Evolutionary conservation across 768 basidiomycete species (phyloP).

Genomic region (Fomitopsis serialis): DNA sequence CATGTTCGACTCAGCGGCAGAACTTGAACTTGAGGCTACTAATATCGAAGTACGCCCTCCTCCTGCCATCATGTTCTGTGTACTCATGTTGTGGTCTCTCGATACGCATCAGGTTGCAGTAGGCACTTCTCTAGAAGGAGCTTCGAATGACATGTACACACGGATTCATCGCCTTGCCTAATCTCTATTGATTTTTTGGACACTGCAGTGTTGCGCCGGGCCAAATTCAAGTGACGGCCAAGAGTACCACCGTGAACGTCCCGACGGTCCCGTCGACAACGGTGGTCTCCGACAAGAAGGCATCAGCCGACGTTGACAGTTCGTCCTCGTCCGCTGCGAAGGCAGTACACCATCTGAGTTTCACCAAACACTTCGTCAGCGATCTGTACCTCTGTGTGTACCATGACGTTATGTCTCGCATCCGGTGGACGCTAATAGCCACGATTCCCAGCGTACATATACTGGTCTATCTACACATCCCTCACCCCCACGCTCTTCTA

Average conservation of each 20-base stretch:
- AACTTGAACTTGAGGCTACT: constrained; percentile 50
- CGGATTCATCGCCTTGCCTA: constrained; percentile 37
- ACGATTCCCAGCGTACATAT: constrained; percentile 56
- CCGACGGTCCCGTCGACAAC: not conserved
- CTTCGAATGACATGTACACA: constrained; percentile 40
- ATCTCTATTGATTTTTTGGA: constrained; percentile 7
- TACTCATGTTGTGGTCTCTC: not conserved
- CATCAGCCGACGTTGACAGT: not conserved
- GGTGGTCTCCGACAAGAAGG: not conserved
- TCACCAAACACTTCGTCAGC: constrained; percentile 27
- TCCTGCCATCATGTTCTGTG: not conserved
- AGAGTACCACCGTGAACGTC: not conserved
- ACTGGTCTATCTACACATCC: constrained; percentile 80
- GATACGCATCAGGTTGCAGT: constrained; percentile 25
- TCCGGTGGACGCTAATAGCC: not conserved
- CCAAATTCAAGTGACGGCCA: not conserved
- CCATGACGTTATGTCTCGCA: constrained; percentile 1
- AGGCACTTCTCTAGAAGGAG: constrained; percentile 15
- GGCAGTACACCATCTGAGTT: not conserved
- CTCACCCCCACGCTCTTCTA: constrained; percentile 82
- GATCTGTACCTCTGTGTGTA: constrained; percentile 58
- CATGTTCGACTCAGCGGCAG: constrained; percentile 63
- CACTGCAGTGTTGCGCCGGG: not conserved
- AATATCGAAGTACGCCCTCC: constrained; percentile 41
- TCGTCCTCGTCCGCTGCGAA: not conserved